These are phyloP conservation scores for Coemansia biformis DNA, from an alignment of 192 early-diverging fungal species.

Conservation along the genomic window DNA sequence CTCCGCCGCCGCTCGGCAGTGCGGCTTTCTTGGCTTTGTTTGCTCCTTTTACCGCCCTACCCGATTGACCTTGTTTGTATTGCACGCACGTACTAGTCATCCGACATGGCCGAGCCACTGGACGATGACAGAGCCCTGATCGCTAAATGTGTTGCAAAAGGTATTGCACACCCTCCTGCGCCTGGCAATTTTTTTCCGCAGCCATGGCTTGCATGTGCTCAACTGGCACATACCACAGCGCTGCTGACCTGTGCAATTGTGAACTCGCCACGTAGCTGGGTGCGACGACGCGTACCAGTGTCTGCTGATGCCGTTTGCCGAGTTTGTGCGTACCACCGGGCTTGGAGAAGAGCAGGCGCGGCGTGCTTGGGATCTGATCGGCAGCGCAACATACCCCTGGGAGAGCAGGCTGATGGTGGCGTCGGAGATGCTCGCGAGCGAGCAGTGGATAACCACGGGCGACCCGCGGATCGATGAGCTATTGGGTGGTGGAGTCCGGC, in stretches of 20 bases:
- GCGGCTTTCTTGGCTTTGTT: no score
- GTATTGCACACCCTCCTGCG: no score
- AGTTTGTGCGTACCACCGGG: slow-evolving; percentile 19
- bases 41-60: no score
- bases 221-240: no score
- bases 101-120: background rate
- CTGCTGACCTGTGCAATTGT: no score
- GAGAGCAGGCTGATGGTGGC: background rate
- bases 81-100: no score
- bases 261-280: no score
- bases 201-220: no score
- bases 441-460: slow-evolving; percentile 50
- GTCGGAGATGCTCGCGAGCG: slow-evolving; percentile 9
- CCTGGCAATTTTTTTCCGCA: no score
- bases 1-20: no score
- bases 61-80: no score
- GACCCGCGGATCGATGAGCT: slow-evolving; percentile 53
- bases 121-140: slow-evolving; percentile 19
- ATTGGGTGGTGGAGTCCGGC: slow-evolving; percentile 57
- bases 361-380: slow-evolving; percentile 10
- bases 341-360: slow-evolving; percentile 10
- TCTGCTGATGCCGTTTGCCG: slow-evolving; percentile 20
- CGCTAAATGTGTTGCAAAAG: slow-evolving; percentile 16
- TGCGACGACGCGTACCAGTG: slow-evolving; percentile 20
- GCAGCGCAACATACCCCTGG: slow-evolving; percentile 15